Base-by-base conservation (phyloP, 2,329 filamentous ascomycete species). In the Hymenotorrendiella dingleyae region DNA sequence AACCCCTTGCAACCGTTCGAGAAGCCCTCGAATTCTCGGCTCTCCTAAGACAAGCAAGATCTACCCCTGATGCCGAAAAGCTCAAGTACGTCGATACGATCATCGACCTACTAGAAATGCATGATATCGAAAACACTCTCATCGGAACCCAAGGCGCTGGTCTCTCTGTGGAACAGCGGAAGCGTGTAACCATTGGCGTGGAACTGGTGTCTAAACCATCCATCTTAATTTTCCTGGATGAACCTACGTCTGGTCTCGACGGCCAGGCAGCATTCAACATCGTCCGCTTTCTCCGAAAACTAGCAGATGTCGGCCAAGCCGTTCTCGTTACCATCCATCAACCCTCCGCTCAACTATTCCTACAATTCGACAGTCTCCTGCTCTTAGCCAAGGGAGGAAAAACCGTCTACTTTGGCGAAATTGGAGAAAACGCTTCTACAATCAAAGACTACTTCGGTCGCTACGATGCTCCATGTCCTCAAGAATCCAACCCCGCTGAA, bases 1-100 rank as follows among this genome's bases (percentile, higher is more conserved):
- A 94, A 36, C 73, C 82, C 36, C 93, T 87, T 17, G 38, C 53
- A 0, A 95, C 90, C 1, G 89, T 95, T 22, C 82, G 90, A 48
- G 91, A 96, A 66, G 88, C 89, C 6, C 73, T 97, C 23, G 80
- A 80, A 55, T 96, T 96, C 65, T 89, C 82, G 55, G 90, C 90
- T n/a, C 65, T 91, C 5, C 82, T 96, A 30, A 84, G 91, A 45
- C 90, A 95, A 60, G 86, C 90, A 1, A 79, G 78, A 41, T 72
- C 82, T 39, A 75, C 85, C 12, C 71, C 86, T 2, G 74, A 73
- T 10, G 69, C 77, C 32, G 88, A 95, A 60, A 96, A 95, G 69
- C 67, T 91, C 4, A 83, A 79, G 73, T 58, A 95, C 52, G 89
- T 95, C n/a, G 82, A 93, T 37, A 85, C 94, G 57, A 86, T 95